phyloP scores from a whole-genome alignment of 257 asterid genomes.

The Solanum sejunctum region DNA sequence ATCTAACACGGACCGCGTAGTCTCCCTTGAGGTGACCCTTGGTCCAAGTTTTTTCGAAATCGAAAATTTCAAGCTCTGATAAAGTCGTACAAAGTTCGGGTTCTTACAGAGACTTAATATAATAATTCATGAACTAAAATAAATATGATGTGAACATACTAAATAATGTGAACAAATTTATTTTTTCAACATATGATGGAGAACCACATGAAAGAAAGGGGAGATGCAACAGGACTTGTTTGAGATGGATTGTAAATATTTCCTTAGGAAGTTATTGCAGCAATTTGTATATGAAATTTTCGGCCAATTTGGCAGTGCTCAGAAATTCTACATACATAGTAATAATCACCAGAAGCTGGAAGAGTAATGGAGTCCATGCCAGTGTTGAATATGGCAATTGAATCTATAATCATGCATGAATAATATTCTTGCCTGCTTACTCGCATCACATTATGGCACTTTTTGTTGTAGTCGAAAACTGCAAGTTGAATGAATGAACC shows the following conservation, averaged over 20 bases:
- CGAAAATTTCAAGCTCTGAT: too few species aligned
- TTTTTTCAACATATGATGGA: too few species aligned
- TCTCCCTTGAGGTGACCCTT: too few species aligned
- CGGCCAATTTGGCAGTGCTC: constrained; percentile 3
- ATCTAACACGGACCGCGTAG: too few species aligned
- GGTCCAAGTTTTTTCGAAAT: too few species aligned
- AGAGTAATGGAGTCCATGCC: not conserved
- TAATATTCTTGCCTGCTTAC: not conserved
- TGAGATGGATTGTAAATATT: not conserved
- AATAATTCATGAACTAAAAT: too few species aligned
- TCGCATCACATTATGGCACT: constrained; percentile 5
- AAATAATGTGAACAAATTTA: too few species aligned
- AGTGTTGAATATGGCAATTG: not conserved
- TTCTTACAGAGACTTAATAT: too few species aligned
- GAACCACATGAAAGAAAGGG: not conserved
- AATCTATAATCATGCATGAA: not conserved
- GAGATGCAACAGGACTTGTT: not conserved
- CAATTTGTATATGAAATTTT: not conserved
- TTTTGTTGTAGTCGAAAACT: not conserved
- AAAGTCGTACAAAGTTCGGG: too few species aligned
- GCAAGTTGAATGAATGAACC: too few species aligned
- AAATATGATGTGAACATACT: too few species aligned
- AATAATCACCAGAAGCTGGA: too few species aligned
- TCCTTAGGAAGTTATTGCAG: not conserved
- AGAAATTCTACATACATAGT: not conserved